A percentile compares a stretch with the other conserved stretches of the same genome.
Evolutionary conservation across 768 basidiomycete genomes (phyloP).

Genomic region (Trametes cingulata): DNA sequence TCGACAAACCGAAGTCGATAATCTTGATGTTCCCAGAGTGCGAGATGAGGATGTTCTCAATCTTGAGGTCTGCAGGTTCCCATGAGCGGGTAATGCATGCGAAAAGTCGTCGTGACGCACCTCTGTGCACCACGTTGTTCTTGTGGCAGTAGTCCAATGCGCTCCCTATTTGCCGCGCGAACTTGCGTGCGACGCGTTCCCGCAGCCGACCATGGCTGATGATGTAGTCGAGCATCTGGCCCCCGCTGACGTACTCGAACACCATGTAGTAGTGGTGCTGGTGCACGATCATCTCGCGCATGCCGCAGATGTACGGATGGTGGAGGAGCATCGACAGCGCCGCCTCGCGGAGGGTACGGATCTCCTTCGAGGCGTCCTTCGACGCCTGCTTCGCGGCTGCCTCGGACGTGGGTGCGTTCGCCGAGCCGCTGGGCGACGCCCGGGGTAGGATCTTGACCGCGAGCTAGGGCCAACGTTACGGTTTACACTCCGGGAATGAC

Average conservation of each 20-base stretch:
- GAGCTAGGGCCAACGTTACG: slow-evolving; percentile 51
- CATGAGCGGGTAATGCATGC: slow-evolving; percentile 14
- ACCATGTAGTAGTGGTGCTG: slow-evolving; percentile 99
- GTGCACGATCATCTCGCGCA: slow-evolving; percentile 98
- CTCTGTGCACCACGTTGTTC: slow-evolving; percentile 97
- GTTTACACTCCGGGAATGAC: not conserved
- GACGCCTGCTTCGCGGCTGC: slow-evolving; percentile 74
- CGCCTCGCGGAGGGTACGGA: slow-evolving; percentile 93
- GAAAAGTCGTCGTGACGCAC: slow-evolving; percentile 35
- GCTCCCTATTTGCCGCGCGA: slow-evolving; percentile 94
- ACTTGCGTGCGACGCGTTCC: slow-evolving; percentile 95
- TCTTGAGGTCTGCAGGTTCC: slow-evolving; percentile 77
- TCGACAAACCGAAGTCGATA: slow-evolving; percentile 98
- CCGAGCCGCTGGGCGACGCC: slow-evolving; percentile 60
- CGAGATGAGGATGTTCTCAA: slow-evolving; percentile 99
- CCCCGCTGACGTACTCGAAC: slow-evolving; percentile 97
- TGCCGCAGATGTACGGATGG: slow-evolving; percentile 98
- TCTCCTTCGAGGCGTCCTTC: slow-evolving; percentile 95
- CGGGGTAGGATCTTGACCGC: slow-evolving; percentile 99
- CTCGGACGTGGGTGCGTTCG: slow-evolving; percentile 50
- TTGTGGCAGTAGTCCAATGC: slow-evolving; percentile 96
- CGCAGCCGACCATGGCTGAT: slow-evolving; percentile 95
- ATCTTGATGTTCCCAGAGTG: slow-evolving; percentile 99
- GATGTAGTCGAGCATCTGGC: slow-evolving; percentile 99
- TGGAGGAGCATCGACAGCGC: slow-evolving; percentile 93